Evolutionary conservation across 2,329 filamentous ascomycete species (phyloP).

Genomic region (Colletotrichum brevisporum): DNA sequence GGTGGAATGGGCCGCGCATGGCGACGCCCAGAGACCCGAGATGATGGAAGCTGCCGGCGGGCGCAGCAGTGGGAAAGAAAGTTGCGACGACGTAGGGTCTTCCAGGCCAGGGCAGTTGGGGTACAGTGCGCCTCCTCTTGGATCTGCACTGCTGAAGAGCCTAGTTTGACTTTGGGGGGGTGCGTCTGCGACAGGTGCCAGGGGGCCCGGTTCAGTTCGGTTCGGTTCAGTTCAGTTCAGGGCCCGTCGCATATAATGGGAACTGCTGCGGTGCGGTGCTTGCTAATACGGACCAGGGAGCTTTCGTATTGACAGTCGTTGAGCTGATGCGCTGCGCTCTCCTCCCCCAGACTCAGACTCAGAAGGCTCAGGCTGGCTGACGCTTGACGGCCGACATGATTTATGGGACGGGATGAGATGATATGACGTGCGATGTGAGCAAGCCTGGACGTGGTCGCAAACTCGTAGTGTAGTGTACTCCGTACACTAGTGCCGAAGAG

Average conservation of each 20-base stretch:
- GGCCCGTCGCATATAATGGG: slow-evolving; percentile 24
- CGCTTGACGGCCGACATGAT: slow-evolving; percentile 4
- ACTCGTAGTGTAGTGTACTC: background rate
- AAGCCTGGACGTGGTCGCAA: slow-evolving; percentile 20
- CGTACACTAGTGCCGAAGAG: slow-evolving; percentile 1
- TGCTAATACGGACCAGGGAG: slow-evolving; percentile 30
- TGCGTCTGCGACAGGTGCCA: slow-evolving; percentile 35
- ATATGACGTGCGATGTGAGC: slow-evolving; percentile 22
- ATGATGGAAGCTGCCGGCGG: slow-evolving; percentile 25
- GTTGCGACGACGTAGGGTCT: slow-evolving; percentile 38
- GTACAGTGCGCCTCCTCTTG: slow-evolving; percentile 32
- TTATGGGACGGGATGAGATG: slow-evolving; percentile 6
- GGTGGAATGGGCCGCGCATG: slow-evolving; percentile 7
- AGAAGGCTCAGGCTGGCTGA: background rate
- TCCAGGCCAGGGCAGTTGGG: slow-evolving; percentile 25
- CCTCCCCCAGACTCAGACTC: background rate
- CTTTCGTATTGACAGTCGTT: slow-evolving; percentile 15
- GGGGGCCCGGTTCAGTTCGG: background rate
- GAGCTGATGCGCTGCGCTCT: background rate
- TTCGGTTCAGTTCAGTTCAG: slow-evolving; percentile 1
- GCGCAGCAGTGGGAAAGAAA: slow-evolving; percentile 18
- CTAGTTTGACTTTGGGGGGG: slow-evolving; percentile 31
- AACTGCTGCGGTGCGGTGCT: background rate
- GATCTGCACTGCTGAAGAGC: slow-evolving; percentile 34
- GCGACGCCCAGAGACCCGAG: background rate